Evolutionary conservation across 148 eudicot genomes (phyloP).

Genomic region (Vaccinium myrtillus): DNA sequence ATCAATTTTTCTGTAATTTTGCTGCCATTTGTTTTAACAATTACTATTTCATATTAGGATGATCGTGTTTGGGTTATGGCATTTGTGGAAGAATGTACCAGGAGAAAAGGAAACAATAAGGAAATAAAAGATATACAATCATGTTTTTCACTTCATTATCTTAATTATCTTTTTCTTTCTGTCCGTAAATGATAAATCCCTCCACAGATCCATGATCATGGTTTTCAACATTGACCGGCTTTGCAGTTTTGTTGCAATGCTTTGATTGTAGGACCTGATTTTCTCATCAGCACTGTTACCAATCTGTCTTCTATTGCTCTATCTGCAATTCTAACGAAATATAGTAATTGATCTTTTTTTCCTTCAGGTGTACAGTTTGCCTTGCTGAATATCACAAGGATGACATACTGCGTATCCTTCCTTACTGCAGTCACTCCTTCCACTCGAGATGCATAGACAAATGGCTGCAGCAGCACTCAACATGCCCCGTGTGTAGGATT

Average conservation of each 20-base stretch:
- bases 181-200: too few species aligned
- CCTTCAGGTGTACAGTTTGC: conserved; percentile 76
- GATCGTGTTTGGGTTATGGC: too few species aligned
- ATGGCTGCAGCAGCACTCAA: conserved; percentile 85
- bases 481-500: conserved; percentile 87
- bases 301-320: neutral
- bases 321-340: conserved; percentile 1
- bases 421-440: conserved; percentile 75
- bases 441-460: conserved; percentile 75
- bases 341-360: neutral
- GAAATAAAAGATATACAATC: too few species aligned
- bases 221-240: neutral
- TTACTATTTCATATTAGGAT: too few species aligned
- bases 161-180: too few species aligned
- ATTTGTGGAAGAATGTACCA: too few species aligned
- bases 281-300: neutral
- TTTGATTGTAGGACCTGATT: neutral
- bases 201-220: neutral
- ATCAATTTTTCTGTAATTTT: too few species aligned
- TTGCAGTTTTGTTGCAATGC: neutral
- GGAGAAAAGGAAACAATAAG: too few species aligned
- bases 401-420: conserved; percentile 72
- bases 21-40: too few species aligned
- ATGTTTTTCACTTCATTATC: too few species aligned
- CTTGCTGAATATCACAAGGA: conserved; percentile 68